These are phyloP conservation scores for Fusarium sp. DNA, from an alignment of 2,329 filamentous ascomycete species.

Conservation along the genomic window DNA sequence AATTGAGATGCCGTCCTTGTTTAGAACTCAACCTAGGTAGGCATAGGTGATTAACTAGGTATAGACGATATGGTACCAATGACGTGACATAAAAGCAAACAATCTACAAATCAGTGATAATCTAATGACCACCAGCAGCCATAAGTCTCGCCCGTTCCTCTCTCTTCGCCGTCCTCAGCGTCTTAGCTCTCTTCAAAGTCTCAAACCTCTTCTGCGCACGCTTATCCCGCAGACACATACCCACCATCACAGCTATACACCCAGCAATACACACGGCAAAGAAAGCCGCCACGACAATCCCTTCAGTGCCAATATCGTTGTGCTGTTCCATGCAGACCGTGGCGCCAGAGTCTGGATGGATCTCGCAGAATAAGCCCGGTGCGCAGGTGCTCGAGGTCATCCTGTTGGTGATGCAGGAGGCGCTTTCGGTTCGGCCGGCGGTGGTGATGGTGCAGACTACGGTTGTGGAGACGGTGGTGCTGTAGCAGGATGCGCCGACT, in stretches of 20 bases:
- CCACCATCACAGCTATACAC: slow-evolving; percentile 11
- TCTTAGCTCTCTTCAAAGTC: slow-evolving; percentile 14
- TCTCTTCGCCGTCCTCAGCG: slow-evolving; percentile 7
- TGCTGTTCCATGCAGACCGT: slow-evolving; percentile 24
- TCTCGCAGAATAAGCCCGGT: slow-evolving; percentile 15
- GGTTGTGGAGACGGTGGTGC: slow-evolving; percentile 22
- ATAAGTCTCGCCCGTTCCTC: slow-evolving; percentile 12
- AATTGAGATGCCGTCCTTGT: too few species aligned
- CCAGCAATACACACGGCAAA: slow-evolving; percentile 13
- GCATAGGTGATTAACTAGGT: too few species aligned
- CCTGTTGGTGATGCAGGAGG: slow-evolving; percentile 12
- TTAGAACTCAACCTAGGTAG: too few species aligned
- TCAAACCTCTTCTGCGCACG: slow-evolving; percentile 8
- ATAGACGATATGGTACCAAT: too few species aligned
- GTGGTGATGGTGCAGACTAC: slow-evolving; percentile 26
- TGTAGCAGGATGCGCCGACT: slow-evolving; percentile 24
- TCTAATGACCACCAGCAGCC: not conserved
- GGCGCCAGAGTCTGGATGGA: slow-evolving; percentile 14
- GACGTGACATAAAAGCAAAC: too few species aligned
- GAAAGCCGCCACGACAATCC: slow-evolving; percentile 12
- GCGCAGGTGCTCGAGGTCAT: slow-evolving; percentile 29
- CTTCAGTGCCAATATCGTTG: slow-evolving; percentile 12
- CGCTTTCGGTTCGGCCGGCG: slow-evolving; percentile 19
- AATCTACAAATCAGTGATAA: too few species aligned
- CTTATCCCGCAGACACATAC: slow-evolving; percentile 17